Conservation (phyloP, 208 protist species). For the Crithidia fasciculata region DNA sequence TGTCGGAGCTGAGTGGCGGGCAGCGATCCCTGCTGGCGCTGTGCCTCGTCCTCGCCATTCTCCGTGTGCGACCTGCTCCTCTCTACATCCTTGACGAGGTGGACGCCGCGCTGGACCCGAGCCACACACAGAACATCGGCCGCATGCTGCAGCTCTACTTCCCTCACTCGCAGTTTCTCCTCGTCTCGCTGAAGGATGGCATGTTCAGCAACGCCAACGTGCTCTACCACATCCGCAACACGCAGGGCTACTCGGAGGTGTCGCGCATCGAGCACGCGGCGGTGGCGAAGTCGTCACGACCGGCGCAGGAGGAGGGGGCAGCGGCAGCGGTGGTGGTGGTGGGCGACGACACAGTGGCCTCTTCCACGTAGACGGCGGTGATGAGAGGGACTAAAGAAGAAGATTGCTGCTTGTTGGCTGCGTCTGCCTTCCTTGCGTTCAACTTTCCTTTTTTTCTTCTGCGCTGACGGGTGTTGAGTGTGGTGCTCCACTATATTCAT, state of each 20-base stretch:
- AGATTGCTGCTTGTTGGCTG: too few species aligned
- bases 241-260: slow-evolving; percentile 90
- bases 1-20: slow-evolving; percentile 99
- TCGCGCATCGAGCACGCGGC: slow-evolving; percentile 57
- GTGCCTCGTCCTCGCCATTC: slow-evolving; percentile 98
- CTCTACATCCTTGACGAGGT: slow-evolving; percentile 99
- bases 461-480: too few species aligned
- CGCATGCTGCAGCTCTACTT: slow-evolving; percentile 98
- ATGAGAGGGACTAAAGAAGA: too few species aligned
- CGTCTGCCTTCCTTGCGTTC: neutral
- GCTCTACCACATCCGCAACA: slow-evolving; percentile 97
- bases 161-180: slow-evolving; percentile 98
- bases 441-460: neutral
- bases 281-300: neutral
- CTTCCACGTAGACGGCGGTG: neutral
- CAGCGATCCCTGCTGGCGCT: slow-evolving; percentile 99
- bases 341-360: neutral
- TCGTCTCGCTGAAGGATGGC: slow-evolving; percentile 99
- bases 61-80: slow-evolving; percentile 99
- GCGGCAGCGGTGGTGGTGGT: neutral
- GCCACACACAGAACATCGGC: slow-evolving; percentile 99
- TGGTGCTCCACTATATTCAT: too few species aligned
- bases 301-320: neutral
- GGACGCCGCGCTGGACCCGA: slow-evolving; percentile 99
- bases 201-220: slow-evolving; percentile 99